Conservation (phyloP, 345 rosid species). For the Mercurialis annua region DNA sequence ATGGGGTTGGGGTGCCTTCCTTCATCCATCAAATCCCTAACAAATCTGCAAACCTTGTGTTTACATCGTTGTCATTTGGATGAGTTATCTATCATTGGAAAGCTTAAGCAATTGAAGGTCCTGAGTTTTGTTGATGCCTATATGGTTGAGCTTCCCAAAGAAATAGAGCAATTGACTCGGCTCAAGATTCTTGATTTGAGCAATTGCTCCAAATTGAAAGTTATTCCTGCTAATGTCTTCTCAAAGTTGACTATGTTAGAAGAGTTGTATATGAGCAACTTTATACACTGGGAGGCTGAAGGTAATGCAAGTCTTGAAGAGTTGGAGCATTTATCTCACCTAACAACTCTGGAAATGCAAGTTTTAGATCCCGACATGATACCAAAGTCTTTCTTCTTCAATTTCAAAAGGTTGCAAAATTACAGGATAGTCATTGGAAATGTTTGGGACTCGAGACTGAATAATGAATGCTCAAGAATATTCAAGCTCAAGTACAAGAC, state of each 20-base stretch:
- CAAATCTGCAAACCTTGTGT: conserved; percentile 11
- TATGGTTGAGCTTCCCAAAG: conserved; percentile 23
- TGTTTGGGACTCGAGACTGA: conserved; percentile 7
- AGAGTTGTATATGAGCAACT: conserved; percentile 26
- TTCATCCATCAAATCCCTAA: background rate
- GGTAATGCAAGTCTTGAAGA: conserved; percentile 17
- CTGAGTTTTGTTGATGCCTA: conserved; percentile 26
- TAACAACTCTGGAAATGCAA: conserved; percentile 15
- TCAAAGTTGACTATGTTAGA: conserved; percentile 29
- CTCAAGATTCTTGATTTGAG: no score
- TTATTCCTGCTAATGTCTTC: conserved; percentile 29
- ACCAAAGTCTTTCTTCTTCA: conserved; percentile 7
- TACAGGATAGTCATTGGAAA: no score
- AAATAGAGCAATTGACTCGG: conserved; percentile 15
- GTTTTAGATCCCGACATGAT: conserved; percentile 4
- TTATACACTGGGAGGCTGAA: conserved; percentile 28
- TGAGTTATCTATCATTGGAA: background rate
- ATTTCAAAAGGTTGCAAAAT: no score
- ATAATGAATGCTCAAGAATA: conserved; percentile 6
- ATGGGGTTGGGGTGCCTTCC: background rate
- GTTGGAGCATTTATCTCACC: conserved; percentile 13
- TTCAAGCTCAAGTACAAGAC: no score
- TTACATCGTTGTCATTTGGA: background rate
- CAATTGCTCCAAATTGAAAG: conserved; percentile 16
- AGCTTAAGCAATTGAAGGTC: conserved; percentile 27